phyloP scores from a whole-genome alignment of 2,329 filamentous ascomycete species.

The Pseudogymnoascus sp. region DNA sequence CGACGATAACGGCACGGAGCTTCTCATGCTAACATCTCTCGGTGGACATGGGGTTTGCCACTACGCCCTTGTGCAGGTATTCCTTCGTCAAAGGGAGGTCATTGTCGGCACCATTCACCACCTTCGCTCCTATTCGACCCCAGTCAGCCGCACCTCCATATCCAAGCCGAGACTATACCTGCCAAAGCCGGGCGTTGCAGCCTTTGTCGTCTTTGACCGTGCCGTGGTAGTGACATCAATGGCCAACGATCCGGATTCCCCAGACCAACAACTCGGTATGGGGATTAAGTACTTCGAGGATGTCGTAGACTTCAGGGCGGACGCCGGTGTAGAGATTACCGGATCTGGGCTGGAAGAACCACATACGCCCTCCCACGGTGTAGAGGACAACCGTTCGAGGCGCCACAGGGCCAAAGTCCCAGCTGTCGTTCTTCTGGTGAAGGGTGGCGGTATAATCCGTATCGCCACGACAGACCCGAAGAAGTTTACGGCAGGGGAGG shows the following conservation, averaged over 20 bases:
- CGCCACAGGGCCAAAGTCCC: conserved; percentile 54
- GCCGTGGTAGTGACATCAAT: conserved; percentile 73
- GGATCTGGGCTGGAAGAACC: conserved; percentile 57
- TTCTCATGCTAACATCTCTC: conserved; percentile 54
- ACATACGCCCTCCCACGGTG: conserved; percentile 26
- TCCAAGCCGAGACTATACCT: conserved; percentile 63
- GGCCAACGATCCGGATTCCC: conserved; percentile 55
- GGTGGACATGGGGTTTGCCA: conserved; percentile 44
- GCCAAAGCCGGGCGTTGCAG: conserved; percentile 69
- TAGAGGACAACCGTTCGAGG: conserved; percentile 41
- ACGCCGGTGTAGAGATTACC: conserved; percentile 54
- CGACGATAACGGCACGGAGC: conserved; percentile 44
- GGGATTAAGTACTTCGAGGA: conserved; percentile 74
- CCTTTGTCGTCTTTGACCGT: conserved; percentile 71
- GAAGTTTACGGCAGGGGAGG: conserved; percentile 48
- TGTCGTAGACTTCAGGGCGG: conserved; percentile 67
- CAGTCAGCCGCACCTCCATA: conserved; percentile 30
- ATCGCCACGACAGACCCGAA: conserved; percentile 50
- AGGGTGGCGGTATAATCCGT: conserved; percentile 53
- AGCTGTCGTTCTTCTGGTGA: conserved; percentile 51
- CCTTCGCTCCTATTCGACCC: conserved; percentile 54
- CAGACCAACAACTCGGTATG: conserved; percentile 65
- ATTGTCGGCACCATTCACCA: conserved; percentile 60
- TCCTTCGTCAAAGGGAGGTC: conserved; percentile 45
- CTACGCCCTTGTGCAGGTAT: conserved; percentile 69